phyloP scores from a whole-genome alignment of 495 filamentous ascomycete species.

The Bryoglossum gracile region DNA sequence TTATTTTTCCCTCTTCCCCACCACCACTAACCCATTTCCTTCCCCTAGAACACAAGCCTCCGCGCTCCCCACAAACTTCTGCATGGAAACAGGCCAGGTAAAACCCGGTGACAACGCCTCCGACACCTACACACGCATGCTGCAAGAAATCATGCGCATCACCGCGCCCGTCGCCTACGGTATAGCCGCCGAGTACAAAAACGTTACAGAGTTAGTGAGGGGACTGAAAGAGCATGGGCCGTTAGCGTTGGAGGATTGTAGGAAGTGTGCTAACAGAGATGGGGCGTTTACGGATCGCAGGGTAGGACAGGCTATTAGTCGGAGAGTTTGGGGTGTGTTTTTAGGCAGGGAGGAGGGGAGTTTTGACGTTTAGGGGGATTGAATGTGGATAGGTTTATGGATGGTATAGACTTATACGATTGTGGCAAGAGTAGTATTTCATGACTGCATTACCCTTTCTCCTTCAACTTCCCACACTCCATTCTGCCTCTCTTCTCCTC shows the following conservation, averaged over 20 bases:
- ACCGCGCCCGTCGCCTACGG: conserved; percentile 70
- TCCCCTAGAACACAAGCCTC: conserved; percentile 30
- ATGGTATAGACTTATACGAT: too few species aligned
- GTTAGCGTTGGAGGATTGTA: conserved; percentile 50
- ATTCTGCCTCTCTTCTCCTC: too few species aligned
- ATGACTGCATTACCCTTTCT: too few species aligned
- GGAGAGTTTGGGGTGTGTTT: conserved; percentile 67
- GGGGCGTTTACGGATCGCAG: conserved; percentile 57
- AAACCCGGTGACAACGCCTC: conserved; percentile 57
- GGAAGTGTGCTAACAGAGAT: conserved; percentile 60
- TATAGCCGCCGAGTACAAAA: conserved; percentile 54
- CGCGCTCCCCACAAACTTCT: conserved; percentile 55
- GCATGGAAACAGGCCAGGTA: conserved; percentile 78
- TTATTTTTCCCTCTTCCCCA: background rate
- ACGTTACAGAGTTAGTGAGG: conserved; percentile 46
- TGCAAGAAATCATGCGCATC: conserved; percentile 68
- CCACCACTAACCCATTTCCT: background rate
- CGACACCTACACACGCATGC: conserved; percentile 71
- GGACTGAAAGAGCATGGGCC: conserved; percentile 56
- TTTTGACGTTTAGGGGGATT: conserved; percentile 59
- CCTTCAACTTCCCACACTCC: too few species aligned
- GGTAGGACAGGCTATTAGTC: conserved; percentile 64
- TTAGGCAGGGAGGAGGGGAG: conserved; percentile 58
- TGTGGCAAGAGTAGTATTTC: too few species aligned
- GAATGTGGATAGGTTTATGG: too few species aligned